These are phyloP conservation scores for Ganoderma lingzhi DNA, from an alignment of 1,284 basidiomycete species.

Conservation along the genomic window DNA sequence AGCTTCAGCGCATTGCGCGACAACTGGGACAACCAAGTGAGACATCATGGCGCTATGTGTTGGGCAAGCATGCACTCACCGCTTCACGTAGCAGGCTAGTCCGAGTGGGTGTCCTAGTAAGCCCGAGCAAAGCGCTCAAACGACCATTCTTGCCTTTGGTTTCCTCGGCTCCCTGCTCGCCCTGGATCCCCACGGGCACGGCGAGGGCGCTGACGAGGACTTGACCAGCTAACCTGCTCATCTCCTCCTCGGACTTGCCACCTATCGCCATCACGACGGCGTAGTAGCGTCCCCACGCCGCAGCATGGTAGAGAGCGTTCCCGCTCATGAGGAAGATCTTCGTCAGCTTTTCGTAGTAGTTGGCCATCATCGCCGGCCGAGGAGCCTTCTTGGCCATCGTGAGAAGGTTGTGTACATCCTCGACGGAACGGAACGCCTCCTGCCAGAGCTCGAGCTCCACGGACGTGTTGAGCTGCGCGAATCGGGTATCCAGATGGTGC, in stretches of 20 bases:
- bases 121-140: slow-evolving; percentile 88
- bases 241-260: slow-evolving; percentile 80
- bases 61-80: slow-evolving; percentile 52
- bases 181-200: slow-evolving; percentile 85
- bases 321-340: slow-evolving; percentile 96
- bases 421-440: slow-evolving; percentile 98
- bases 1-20: slow-evolving; percentile 89
- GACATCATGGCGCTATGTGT: slow-evolving; percentile 13
- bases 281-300: slow-evolving; percentile 94
- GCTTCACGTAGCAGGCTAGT: slow-evolving; percentile 88
- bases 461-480: slow-evolving; percentile 97
- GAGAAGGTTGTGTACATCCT: slow-evolving; percentile 97
- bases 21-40: slow-evolving; percentile 54
- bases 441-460: slow-evolving; percentile 99
- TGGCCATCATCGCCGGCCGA: slow-evolving; percentile 96
- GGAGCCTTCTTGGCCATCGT: slow-evolving; percentile 93
- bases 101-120: slow-evolving; percentile 88
- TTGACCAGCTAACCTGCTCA: slow-evolving; percentile 87
- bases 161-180: slow-evolving; percentile 67
- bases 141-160: slow-evolving; percentile 81
- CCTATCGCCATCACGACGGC: slow-evolving; percentile 71
- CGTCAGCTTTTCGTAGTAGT: slow-evolving; percentile 98
- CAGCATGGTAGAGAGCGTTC: slow-evolving; percentile 96
- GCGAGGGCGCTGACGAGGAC: slow-evolving; percentile 95
- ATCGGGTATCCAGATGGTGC: slow-evolving; percentile 97